Percentiles rank a stretch among this genome's conserved stretches.
Evolutionary conservation across 148 eudicot species (phyloP).

Genomic region (Linanthus parryae): DNA sequence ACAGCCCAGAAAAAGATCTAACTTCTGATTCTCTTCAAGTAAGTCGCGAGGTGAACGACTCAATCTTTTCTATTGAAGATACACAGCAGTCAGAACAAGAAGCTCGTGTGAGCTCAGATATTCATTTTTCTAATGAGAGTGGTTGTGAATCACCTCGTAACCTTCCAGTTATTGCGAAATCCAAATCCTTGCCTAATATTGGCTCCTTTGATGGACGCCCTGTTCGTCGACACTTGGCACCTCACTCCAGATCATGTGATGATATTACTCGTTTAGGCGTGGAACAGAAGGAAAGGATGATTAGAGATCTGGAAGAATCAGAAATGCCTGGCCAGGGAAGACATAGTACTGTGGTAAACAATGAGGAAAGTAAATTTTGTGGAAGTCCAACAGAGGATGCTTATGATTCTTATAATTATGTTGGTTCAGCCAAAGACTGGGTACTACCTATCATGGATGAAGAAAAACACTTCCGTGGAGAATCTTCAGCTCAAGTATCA

Average conservation of each 20-base stretch:
- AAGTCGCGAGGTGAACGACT: slow-evolving; percentile 33
- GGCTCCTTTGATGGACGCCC: slow-evolving; percentile 19
- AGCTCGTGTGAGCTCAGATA: slow-evolving; percentile 20
- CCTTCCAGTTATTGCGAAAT: slow-evolving; percentile 41
- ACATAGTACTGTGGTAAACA: slow-evolving; percentile 18
- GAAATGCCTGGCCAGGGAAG: slow-evolving; percentile 14
- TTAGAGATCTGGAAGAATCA: slow-evolving; percentile 23
- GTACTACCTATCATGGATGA: slow-evolving; percentile 55
- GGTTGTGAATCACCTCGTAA: slow-evolving; percentile 22
- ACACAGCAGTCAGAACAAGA: slow-evolving; percentile 28
- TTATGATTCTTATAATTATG: slow-evolving; percentile 43
- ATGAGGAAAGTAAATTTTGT: slow-evolving; percentile 22
- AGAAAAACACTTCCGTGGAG: slow-evolving; percentile 22
- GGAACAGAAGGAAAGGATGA: too few species aligned
- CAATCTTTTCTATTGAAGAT: slow-evolving; percentile 34
- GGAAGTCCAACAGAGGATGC: slow-evolving; percentile 30
- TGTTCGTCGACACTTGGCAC: slow-evolving; percentile 3
- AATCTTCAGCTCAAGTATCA: slow-evolving; percentile 30
- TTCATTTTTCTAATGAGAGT: slow-evolving; percentile 19
- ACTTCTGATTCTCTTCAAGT: slow-evolving; percentile 36
- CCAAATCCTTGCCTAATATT: slow-evolving; percentile 62
- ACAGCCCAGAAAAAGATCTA: slow-evolving; percentile 30
- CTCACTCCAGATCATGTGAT: slow-evolving; percentile 44
- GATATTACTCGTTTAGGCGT: slow-evolving; percentile 35
- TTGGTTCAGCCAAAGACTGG: slow-evolving; percentile 75